These are phyloP conservation scores for Gracilaria caudata DNA, from an alignment of 23 red algal genomes.

Conservation along the genomic window DNA sequence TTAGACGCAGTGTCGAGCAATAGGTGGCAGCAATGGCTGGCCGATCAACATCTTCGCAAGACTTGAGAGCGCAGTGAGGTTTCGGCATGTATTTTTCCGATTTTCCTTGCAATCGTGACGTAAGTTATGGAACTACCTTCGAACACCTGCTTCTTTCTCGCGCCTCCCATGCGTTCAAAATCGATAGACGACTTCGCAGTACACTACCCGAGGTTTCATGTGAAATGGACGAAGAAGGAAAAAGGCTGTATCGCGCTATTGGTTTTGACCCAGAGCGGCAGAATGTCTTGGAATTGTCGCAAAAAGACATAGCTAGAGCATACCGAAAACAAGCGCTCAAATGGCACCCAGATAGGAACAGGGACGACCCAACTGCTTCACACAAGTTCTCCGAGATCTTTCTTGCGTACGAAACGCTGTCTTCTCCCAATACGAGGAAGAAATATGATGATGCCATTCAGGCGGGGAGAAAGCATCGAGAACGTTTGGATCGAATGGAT, in stretches of 20 bases:
- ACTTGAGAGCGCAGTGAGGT: too few species aligned
- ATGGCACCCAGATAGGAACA: slow-evolving; percentile 97
- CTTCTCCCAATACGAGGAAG: slow-evolving; percentile 74
- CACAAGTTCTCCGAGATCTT: slow-evolving; percentile 87
- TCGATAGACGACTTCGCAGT: neutral
- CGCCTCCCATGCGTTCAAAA: neutral
- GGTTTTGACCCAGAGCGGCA: slow-evolving; percentile 27
- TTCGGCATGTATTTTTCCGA: neutral
- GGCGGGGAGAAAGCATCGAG: slow-evolving; percentile 11
- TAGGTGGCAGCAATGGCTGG: slow-evolving; percentile 1
- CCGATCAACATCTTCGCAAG: neutral
- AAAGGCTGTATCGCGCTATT: slow-evolving; percentile 24
- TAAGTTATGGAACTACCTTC: too few species aligned
- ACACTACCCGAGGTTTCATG: neutral
- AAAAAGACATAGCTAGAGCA: slow-evolving; percentile 41
- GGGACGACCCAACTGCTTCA: slow-evolving; percentile 70
- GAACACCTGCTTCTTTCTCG: too few species aligned
- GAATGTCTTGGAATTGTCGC: slow-evolving; percentile 39
- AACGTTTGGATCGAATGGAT: slow-evolving; percentile 50
- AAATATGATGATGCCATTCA: slow-evolving; percentile 75
- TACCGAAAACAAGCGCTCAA: slow-evolving; percentile 89
- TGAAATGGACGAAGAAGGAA: slow-evolving; percentile 58
- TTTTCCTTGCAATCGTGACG: neutral
- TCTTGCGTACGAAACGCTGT: slow-evolving; percentile 88
- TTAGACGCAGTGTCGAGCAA: neutral